Percentiles rank a stretch among this genome's conserved stretches.
Evolutionary conservation across 345 rosid genomes (phyloP).

Genomic region (Trapa incisa): DNA sequence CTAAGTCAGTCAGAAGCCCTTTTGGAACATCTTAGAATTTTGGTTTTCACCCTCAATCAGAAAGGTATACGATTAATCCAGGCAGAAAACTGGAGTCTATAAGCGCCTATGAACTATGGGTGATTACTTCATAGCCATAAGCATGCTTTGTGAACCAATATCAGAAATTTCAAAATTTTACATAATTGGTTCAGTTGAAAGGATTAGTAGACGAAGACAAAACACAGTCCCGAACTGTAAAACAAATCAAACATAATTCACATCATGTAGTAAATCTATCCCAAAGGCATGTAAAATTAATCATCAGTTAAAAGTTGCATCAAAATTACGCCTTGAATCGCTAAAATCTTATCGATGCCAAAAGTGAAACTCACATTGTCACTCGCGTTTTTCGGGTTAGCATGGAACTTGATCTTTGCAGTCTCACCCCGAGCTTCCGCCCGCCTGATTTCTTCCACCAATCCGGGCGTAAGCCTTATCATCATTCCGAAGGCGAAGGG

Average conservation of each 20-base stretch:
- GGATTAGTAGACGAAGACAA: no score
- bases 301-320: background rate
- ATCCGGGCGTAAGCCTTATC: conserved; percentile 63
- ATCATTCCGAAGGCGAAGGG: conserved; percentile 65
- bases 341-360: background rate
- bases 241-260: no score
- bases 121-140: background rate
- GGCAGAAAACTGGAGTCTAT: no score
- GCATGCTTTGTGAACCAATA: background rate
- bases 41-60: no score
- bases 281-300: background rate
- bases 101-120: no score
- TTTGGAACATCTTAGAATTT: no score
- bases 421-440: conserved; percentile 58
- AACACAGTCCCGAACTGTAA: no score
- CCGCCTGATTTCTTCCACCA: conserved; percentile 82
- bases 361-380: conserved; percentile 61
- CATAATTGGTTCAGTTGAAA: background rate
- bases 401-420: conserved; percentile 84
- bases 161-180: background rate
- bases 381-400: conserved; percentile 38
- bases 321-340: no score
- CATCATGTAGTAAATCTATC: no score
- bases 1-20: no score
- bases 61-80: no score